Base-by-base conservation (phyloP, 2,329 filamentous ascomycete species). In the Trichoderma sp. region DNA sequence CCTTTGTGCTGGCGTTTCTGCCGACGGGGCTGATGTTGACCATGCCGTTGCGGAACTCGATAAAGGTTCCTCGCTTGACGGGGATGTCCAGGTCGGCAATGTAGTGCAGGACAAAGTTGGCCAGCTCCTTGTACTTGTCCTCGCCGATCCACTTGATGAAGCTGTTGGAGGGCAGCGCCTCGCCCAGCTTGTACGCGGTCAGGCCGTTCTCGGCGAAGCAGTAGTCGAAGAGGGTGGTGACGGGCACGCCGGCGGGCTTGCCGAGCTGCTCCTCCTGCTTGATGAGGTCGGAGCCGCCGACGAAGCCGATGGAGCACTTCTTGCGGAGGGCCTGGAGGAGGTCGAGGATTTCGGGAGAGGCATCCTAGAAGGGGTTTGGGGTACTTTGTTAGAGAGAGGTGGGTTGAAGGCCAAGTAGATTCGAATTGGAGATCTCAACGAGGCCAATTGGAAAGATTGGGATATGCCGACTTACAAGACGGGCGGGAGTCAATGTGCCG, bases 251-350 rank as follows among this genome's bases (percentile, higher is more conserved):
- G 30, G 87, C 79, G 4, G 88, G 78, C 66, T 76, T 86, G 79
- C 94, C 94, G 71, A 98, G 88, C 83, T 98, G 95, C 82, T 98
- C 96, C 82, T 98, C 93, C 83, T 98, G 96, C 85, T 99, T 98
- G 79, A 81, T 83, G 71, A 97, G 88, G 85, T 98, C 91, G 75
- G 92, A 96, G 79, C 96, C 96, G 76, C 96, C 96, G 71, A 98
- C 94, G 83, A 89, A 97, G 75, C 94, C 94, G 77, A 97, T 93
- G 75, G 93, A 92, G 77, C 92, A 91, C 81, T 96, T 94, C 79
- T 96, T 87, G 73, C 96, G 93, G 74, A 98, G 90, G 63, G 85
- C 84, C 59, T 90, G 86, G 77, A 98, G 92, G 72, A 95, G 84
- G 72, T 88, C 81, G 73, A 97, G 90, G 86, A 97, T 96, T 80